Percentiles rank a stretch among this genome's conserved stretches.
Conservation (phyloP, 345 rosid genomes). For the Lepidium africanum region DNA sequence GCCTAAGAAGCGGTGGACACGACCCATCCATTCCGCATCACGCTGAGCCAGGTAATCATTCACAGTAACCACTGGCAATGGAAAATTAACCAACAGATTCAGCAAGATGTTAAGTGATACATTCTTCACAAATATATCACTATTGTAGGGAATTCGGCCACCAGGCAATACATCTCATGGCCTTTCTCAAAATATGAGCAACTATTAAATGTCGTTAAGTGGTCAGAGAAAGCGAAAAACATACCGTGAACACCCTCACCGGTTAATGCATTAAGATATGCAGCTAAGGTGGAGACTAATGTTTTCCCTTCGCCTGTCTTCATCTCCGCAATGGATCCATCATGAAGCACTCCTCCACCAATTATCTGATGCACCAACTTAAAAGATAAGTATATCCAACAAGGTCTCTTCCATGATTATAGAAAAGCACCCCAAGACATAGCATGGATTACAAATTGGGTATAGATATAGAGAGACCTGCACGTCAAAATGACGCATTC, state of each 20-base stretch:
- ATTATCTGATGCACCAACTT: conserved; percentile 50
- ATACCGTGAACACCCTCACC: conserved; percentile 96
- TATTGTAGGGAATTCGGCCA: neutral
- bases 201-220: neutral
- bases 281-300: conserved; percentile 92
- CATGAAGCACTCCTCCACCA: conserved; percentile 98
- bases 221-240: conserved; percentile 13
- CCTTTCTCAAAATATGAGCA: conserved; percentile 1
- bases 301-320: conserved; percentile 98
- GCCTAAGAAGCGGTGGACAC: conserved; percentile 85
- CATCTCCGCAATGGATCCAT: conserved; percentile 97
- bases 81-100: conserved; percentile 8
- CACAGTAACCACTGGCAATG: conserved; percentile 82
- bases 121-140: neutral
- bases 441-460: neutral
- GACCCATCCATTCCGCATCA: conserved; percentile 99
- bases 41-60: conserved; percentile 94
- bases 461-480: conserved; percentile 44
- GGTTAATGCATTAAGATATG: conserved; percentile 86
- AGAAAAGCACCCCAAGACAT: neutral
- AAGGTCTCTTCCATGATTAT: conserved; percentile 1
- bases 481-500: conserved; percentile 99
- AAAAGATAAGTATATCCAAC: conserved; percentile 10
- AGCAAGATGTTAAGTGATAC: neutral
- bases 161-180: neutral